Conservation (phyloP, 1,284 basidiomycete genomes). For the Cryptococcus jaspeensis region DNA sequence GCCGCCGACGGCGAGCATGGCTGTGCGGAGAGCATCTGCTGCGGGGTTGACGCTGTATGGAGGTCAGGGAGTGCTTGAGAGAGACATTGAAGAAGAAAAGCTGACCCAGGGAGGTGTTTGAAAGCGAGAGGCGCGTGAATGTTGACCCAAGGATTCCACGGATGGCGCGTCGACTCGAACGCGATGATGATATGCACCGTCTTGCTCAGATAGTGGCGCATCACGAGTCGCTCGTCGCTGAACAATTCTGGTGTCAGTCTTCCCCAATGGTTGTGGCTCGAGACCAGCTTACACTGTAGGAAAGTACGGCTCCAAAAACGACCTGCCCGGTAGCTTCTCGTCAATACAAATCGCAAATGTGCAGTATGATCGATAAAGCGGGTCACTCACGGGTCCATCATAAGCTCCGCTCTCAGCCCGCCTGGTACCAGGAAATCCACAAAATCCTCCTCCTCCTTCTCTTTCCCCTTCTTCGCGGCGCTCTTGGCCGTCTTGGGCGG, state of each 20-base stretch:
- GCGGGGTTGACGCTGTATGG: conserved; percentile 19
- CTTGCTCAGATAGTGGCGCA: conserved; percentile 45
- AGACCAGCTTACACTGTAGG: conserved; percentile 30
- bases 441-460: conserved; percentile 13
- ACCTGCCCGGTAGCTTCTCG: conserved; percentile 12
- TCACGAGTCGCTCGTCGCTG: conserved; percentile 44
- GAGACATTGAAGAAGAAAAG: neutral
- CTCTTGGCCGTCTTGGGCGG: neutral
- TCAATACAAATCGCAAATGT: neutral
- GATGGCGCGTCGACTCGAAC: conserved; percentile 33
- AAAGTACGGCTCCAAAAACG: conserved; percentile 44
- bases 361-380: neutral
- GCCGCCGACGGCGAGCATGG: conserved; percentile 43
- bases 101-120: conserved; percentile 38
- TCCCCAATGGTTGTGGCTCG: conserved; percentile 3
- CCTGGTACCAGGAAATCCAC: conserved; percentile 25
- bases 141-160: conserved; percentile 47
- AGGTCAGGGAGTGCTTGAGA: neutral
- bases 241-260: conserved; percentile 3
- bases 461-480: conserved; percentile 8
- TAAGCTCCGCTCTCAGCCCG: conserved; percentile 29
- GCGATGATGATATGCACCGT: conserved; percentile 47
- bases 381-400: conserved; percentile 45
- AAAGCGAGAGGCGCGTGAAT: conserved; percentile 46
- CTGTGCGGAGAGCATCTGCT: conserved; percentile 41